These are phyloP conservation scores for Ceratocystis harringtonii DNA, from an alignment of 2,329 filamentous ascomycete species.

Conservation along the genomic window DNA sequence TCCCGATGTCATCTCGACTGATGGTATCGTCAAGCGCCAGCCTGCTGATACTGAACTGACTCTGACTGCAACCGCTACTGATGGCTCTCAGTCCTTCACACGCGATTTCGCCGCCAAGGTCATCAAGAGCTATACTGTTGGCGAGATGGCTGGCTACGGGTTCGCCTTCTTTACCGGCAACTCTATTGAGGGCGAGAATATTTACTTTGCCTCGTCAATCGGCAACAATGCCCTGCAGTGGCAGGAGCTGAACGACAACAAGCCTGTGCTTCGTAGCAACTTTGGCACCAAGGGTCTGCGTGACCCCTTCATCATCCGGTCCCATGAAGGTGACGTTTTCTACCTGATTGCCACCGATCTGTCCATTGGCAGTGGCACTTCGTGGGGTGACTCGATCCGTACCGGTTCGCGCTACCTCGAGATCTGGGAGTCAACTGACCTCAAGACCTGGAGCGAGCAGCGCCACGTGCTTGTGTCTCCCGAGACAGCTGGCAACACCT, in stretches of 20 bases:
- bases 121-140: constrained; percentile 23
- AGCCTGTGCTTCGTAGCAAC: constrained; percentile 32
- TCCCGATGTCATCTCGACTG: constrained; percentile 23
- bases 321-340: constrained; percentile 35
- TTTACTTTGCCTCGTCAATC: constrained; percentile 36
- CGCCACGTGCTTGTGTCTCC: constrained; percentile 36
- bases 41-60: constrained; percentile 21
- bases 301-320: constrained; percentile 39
- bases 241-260: constrained; percentile 34
- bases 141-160: constrained; percentile 31
- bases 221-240: constrained; percentile 38
- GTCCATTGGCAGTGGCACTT: constrained; percentile 39
- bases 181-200: constrained; percentile 33
- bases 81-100: constrained; percentile 17
- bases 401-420: constrained; percentile 36
- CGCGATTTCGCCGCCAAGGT: constrained; percentile 26
- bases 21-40: constrained; percentile 27
- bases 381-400: constrained; percentile 34
- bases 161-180: constrained; percentile 38
- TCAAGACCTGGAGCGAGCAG: constrained; percentile 36
- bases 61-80: constrained; percentile 26
- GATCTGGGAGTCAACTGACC: constrained; percentile 37
- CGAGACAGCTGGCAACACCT: constrained; percentile 36
- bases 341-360: constrained; percentile 38
- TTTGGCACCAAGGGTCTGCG: constrained; percentile 35